phyloP scores from a whole-genome alignment of 352 stramenopile species.

The Phytophthora megakarya region DNA sequence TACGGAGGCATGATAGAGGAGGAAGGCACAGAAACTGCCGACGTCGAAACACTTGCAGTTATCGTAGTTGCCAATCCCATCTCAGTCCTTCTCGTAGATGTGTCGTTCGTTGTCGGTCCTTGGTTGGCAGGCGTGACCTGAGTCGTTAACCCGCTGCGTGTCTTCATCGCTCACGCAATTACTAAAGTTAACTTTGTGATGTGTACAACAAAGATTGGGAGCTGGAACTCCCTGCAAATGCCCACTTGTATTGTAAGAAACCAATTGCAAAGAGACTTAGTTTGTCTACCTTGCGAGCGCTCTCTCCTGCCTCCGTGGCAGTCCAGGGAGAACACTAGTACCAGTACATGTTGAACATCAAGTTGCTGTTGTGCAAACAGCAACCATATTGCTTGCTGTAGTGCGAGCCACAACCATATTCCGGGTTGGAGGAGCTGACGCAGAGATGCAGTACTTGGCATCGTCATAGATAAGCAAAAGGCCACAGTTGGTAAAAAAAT shows the following conservation, averaged over 20 bases:
- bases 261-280: background rate
- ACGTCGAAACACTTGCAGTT: background rate
- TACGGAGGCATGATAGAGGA: conserved; percentile 19
- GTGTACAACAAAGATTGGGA: conserved; percentile 12
- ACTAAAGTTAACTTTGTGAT: conserved; percentile 12
- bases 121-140: background rate
- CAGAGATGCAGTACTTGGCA: too few species aligned
- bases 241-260: background rate
- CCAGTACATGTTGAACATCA: too few species aligned
- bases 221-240: conserved; percentile 4
- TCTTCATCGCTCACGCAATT: conserved; percentile 1
- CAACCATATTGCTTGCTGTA: background rate
- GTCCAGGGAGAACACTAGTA: too few species aligned
- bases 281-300: background rate
- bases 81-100: too few species aligned
- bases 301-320: background rate
- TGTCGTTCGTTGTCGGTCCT: background rate
- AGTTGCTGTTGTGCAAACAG: background rate
- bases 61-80: background rate
- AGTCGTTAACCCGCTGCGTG: background rate
- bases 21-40: background rate
- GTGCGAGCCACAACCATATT: too few species aligned
- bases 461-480: too few species aligned
- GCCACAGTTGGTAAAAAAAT: too few species aligned
- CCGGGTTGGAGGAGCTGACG: background rate